Evolutionary conservation across 495 filamentous ascomycete species (phyloP), one percentile per base, ranked within the genome.

Genomic region (Podospora sp.): DNA sequence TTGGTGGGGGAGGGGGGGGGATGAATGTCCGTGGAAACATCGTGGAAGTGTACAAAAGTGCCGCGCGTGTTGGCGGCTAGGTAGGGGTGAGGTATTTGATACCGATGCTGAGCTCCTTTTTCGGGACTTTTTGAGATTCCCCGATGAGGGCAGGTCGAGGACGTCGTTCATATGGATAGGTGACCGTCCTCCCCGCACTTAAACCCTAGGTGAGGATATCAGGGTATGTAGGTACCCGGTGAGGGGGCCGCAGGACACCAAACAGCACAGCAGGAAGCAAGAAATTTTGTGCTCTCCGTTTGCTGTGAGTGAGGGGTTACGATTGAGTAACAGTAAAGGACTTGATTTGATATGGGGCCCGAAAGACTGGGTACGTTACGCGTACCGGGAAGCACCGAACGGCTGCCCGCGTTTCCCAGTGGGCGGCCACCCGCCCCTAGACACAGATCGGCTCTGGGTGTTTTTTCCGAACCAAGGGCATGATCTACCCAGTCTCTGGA

Each of bases 271-370:
- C 40, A 46, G 40, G 40, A 46, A 46, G 40, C 40, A 46, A 46
- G 40, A 46, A 46, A 46, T 46, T 46, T 46, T 9, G n/a, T n/a
- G 57, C 27, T 0, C 33, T 59, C 12, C 20, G 57, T 18, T 62
- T 62, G n/a, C 12, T 24, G 18, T 11, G 60, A 11, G 36, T 35
- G 46, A 52, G 46, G 51, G 50, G 63, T 65, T 58, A 51, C 51
- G 16, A 65, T 65, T 65, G 26, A 46, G 63, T 65, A 65, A 65
- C 35, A 36, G 36, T 20, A 65, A 65, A 35, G 27, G 21, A 11
- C 51, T 40, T 65, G 63, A 65, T 65, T 65, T 40, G 63, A 46
- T 25, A 35, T 24, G 20, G 25, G 26, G 40, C 35, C 49, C 51
- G 35, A 51, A 6, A 27, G 40, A 62, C 60, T 62, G 60, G 59